Percentiles rank a stretch among this genome's conserved stretches.
Conservation (phyloP, 202 grass and related monocot genomes). For the Setaria italica region DNA sequence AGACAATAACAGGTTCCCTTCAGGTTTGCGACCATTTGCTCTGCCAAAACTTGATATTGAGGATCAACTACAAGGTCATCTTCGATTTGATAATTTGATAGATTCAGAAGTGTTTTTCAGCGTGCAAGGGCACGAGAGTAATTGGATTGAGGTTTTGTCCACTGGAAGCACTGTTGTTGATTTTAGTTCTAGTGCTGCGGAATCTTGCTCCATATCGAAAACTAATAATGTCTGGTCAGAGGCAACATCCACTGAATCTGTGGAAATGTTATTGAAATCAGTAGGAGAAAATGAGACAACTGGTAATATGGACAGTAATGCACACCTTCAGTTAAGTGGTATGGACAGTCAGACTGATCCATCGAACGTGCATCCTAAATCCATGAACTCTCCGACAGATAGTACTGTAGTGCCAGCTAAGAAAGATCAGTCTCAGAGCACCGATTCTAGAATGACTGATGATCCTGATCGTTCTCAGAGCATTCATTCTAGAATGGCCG, state of each 20-base stretch:
- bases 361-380: constrained; percentile 49
- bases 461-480: constrained; percentile 47
- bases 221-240: constrained; percentile 89
- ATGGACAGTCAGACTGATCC: constrained; percentile 60
- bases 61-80: constrained; percentile 78
- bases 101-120: constrained; percentile 81
- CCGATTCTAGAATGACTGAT: constrained; percentile 28
- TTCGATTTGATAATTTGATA: constrained; percentile 76
- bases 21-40: constrained; percentile 73
- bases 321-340: constrained; percentile 56
- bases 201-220: constrained; percentile 72
- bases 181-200: constrained; percentile 64
- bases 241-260: constrained; percentile 87
- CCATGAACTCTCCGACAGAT: constrained; percentile 30
- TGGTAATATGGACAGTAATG: constrained; percentile 52
- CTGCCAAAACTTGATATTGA: constrained; percentile 91
- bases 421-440: constrained; percentile 45
- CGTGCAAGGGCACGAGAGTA: constrained; percentile 64
- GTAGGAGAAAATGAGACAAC: constrained; percentile 77
- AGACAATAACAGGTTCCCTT: constrained; percentile 68
- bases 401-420: constrained; percentile 31
- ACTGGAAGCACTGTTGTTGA: constrained; percentile 63
- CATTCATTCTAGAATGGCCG: constrained; percentile 24
- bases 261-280: constrained; percentile 90
- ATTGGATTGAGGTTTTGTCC: constrained; percentile 94